These are phyloP conservation scores for Funneliformis mosseae DNA, from an alignment of 192 early-diverging fungal species.

Conservation along the genomic window DNA sequence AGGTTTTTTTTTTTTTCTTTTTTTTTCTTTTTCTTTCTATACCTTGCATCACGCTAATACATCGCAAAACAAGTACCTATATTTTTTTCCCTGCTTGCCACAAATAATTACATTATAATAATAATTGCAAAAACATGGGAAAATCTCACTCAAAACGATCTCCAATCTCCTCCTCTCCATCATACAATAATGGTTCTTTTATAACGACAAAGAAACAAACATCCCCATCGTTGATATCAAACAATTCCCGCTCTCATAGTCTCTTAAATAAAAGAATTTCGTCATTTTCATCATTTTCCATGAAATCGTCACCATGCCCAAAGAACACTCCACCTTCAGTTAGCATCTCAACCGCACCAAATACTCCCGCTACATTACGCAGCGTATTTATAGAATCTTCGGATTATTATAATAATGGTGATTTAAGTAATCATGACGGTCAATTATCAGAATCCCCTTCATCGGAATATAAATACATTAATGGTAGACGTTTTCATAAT, in stretches of 20 bases:
- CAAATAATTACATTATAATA: too few species aligned
- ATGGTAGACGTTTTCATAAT: slow-evolving; percentile 16
- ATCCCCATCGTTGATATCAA: neutral
- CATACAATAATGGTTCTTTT: too few species aligned
- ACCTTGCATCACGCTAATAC: too few species aligned
- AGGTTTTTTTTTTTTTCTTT: too few species aligned
- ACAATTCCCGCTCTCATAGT: neutral
- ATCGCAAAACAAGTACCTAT: too few species aligned
- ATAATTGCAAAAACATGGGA: too few species aligned
- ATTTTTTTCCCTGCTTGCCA: too few species aligned
- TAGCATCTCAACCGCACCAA: neutral
- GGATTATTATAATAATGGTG: neutral
- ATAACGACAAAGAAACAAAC: neutral
- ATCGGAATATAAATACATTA: neutral
- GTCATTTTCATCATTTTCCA: neutral
- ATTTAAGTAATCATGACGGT: neutral
- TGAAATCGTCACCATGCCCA: neutral
- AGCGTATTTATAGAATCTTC: neutral
- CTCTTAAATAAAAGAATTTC: neutral
- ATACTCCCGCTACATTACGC: neutral
- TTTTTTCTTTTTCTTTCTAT: too few species aligned
- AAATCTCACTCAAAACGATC: neutral
- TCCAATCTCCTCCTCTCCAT: neutral
- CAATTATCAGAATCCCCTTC: neutral
- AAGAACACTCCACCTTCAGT: neutral